Conservation (phyloP, 306 rosid genomes). For the Vigna angularis region DNA sequence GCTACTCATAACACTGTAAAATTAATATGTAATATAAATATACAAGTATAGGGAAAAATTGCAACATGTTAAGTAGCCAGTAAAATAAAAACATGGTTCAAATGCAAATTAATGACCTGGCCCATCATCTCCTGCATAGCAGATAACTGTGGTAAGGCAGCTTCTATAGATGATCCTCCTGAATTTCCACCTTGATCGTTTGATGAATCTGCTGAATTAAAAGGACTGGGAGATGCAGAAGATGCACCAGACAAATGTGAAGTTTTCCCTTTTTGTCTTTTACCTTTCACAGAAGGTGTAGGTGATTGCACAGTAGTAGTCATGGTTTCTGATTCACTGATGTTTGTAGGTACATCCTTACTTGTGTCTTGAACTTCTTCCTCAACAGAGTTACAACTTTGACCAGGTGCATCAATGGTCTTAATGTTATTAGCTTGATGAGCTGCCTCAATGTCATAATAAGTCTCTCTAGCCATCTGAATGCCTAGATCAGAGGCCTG, state of each 20-base stretch:
- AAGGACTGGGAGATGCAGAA: slow-evolving; percentile 57
- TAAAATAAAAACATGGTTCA: not conserved
- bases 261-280: slow-evolving; percentile 64
- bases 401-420: slow-evolving; percentile 45
- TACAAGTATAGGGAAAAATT: slow-evolving; percentile 22
- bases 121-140: slow-evolving; percentile 63
- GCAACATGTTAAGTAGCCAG: slow-evolving; percentile 24
- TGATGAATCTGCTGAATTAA: slow-evolving; percentile 56
- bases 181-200: slow-evolving; percentile 57
- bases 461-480: slow-evolving; percentile 66
- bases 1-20: slow-evolving; percentile 28
- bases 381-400: slow-evolving; percentile 36
- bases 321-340: slow-evolving; percentile 51
- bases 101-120: slow-evolving; percentile 59
- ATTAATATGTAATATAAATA: not conserved
- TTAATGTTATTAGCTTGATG: slow-evolving; percentile 45
- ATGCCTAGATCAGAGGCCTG: slow-evolving; percentile 75
- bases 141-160: slow-evolving; percentile 61
- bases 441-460: slow-evolving; percentile 51
- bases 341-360: slow-evolving; percentile 51
- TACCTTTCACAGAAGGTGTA: slow-evolving; percentile 57
- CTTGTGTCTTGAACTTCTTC: slow-evolving; percentile 56
- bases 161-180: slow-evolving; percentile 53
- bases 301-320: slow-evolving; percentile 52
- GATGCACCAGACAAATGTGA: slow-evolving; percentile 58